These are phyloP conservation scores for Podila minutissima DNA, from an alignment of 192 early-diverging fungal genomes.

Conservation along the genomic window DNA sequence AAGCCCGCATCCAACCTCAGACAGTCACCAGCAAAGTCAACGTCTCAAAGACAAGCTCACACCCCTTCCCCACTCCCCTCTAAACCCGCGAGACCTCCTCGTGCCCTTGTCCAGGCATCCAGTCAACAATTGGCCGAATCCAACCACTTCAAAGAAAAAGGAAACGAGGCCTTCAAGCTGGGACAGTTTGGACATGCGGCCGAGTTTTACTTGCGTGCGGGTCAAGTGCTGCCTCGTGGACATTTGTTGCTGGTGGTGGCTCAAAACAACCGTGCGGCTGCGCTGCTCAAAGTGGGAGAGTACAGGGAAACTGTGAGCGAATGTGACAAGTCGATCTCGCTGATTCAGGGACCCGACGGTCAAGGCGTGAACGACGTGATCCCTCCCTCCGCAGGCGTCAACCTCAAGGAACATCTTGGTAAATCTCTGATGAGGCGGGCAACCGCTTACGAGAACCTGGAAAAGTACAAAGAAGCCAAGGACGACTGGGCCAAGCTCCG, in stretches of 20 bases:
- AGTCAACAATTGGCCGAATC: slow-evolving; percentile 50
- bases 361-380: slow-evolving; percentile 23
- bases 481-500: slow-evolving; percentile 63
- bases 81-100: slow-evolving; percentile 35
- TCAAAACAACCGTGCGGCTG: slow-evolving; percentile 87
- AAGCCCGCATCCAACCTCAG: neutral
- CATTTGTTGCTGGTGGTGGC: slow-evolving; percentile 75
- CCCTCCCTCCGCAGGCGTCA: slow-evolving; percentile 39
- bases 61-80: slow-evolving; percentile 36
- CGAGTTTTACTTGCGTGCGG: slow-evolving; percentile 65
- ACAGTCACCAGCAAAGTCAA: neutral
- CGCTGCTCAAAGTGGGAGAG: slow-evolving; percentile 85
- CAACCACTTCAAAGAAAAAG: slow-evolving; percentile 62
- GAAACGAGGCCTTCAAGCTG: slow-evolving; percentile 87
- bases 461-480: slow-evolving; percentile 81
- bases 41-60: neutral
- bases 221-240: slow-evolving; percentile 59
- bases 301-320: slow-evolving; percentile 77
- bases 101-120: slow-evolving; percentile 53
- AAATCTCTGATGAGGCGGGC: slow-evolving; percentile 85
- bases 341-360: slow-evolving; percentile 50
- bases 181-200: slow-evolving; percentile 91
- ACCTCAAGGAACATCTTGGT: slow-evolving; percentile 66
- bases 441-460: slow-evolving; percentile 81
- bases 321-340: slow-evolving; percentile 58